A percentile compares a stretch with the other conserved stretches of the same genome.
phyloP scores from a whole-genome alignment of 345 rosid genomes.

The Corymbia maculata region DNA sequence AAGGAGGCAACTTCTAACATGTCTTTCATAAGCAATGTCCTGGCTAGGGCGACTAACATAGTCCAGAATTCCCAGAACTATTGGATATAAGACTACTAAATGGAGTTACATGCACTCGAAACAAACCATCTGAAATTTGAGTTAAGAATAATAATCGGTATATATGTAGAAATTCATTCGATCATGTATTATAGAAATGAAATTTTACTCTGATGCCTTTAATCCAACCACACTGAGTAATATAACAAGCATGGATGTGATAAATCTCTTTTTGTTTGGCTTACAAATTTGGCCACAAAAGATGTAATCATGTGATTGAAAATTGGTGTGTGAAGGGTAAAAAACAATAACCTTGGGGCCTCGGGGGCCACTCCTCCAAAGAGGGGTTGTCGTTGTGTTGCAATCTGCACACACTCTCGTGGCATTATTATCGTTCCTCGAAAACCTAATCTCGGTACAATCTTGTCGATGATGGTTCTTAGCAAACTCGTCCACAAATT shows the following conservation, averaged over 20 bases:
- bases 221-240: neutral
- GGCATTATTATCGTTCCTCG: neutral
- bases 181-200: neutral
- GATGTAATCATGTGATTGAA: neutral
- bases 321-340: neutral
- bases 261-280: neutral
- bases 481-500: neutral
- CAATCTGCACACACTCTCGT: constrained; percentile 50
- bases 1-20: neutral
- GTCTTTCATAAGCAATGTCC: neutral
- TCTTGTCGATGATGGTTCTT: neutral
- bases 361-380: constrained; percentile 64
- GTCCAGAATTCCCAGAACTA: neutral
- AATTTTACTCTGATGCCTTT: neutral
- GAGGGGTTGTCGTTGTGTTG: constrained; percentile 54
- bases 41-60: neutral
- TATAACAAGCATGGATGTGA: neutral
- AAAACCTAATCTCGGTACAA: neutral
- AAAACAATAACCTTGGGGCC: constrained; percentile 44
- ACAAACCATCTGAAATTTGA: neutral
- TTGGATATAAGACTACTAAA: neutral
- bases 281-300: neutral
- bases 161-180: neutral
- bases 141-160: neutral
- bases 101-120: neutral